phyloP scores from a whole-genome alignment of 2,329 filamentous ascomycete species.

The Aspergillus calidoustus region DNA sequence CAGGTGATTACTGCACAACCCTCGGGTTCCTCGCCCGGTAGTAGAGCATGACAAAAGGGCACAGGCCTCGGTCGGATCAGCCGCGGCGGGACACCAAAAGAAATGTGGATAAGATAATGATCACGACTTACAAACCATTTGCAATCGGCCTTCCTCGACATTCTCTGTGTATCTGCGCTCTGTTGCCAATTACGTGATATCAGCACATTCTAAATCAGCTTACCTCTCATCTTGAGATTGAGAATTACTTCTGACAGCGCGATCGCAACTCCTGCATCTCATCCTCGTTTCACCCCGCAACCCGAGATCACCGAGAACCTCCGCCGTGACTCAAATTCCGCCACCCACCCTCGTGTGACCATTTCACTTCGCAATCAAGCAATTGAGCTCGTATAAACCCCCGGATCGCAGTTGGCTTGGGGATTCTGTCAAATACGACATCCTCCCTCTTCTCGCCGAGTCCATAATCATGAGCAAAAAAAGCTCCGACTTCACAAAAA shows the following conservation, averaged over 20 bases:
- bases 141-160: slow-evolving; percentile 18
- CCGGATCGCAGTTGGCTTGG: neutral
- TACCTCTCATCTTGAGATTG: neutral
- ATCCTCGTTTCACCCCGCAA: slow-evolving; percentile 4
- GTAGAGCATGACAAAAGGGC: neutral
- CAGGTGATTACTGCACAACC: neutral
- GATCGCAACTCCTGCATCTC: neutral
- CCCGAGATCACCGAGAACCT: slow-evolving; percentile 4
- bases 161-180: slow-evolving; percentile 10
- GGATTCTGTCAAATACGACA: neutral
- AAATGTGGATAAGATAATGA: slow-evolving; percentile 11
- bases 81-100: neutral
- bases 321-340: slow-evolving; percentile 15
- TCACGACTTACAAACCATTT: slow-evolving; percentile 27
- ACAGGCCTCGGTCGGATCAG: slow-evolving; percentile 17
- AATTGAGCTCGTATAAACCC: neutral
- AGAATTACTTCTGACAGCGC: neutral
- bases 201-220: neutral
- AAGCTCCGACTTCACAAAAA: slow-evolving; percentile 22
- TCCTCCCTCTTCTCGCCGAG: neutral
- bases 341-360: slow-evolving; percentile 4
- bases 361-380: neutral
- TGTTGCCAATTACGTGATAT: slow-evolving; percentile 1
- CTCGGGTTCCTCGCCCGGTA: too few species aligned
- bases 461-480: neutral